Evolutionary conservation across 164 flowering plant species (phyloP).

Genomic region (Piper betle): DNA sequence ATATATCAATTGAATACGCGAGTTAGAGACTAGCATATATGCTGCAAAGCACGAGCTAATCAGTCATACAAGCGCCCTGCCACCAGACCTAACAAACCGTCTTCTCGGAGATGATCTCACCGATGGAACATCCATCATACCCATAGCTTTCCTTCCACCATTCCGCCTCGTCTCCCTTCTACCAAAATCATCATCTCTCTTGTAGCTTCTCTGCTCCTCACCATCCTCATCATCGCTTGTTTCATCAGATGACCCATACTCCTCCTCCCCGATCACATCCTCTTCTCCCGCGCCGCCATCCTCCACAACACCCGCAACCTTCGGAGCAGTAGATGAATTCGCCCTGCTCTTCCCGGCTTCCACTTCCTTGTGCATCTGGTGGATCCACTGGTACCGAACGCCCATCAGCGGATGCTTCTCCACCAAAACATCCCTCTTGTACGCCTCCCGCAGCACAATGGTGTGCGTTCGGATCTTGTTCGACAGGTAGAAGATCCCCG

Average conservation of each 20-base stretch:
- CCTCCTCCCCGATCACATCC: constrained; percentile 13
- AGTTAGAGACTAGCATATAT: too few species aligned
- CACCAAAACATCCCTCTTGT: constrained; percentile 53
- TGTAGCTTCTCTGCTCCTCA: constrained; percentile 3
- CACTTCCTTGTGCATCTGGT: constrained; percentile 53
- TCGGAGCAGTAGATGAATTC: neutral
- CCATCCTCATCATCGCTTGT: constrained; percentile 4
- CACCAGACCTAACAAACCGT: neutral
- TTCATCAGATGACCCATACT: constrained; percentile 1
- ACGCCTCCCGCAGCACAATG: constrained; percentile 75
- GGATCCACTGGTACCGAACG: constrained; percentile 55
- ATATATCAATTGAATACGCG: too few species aligned
- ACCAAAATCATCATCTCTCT: constrained; percentile 5
- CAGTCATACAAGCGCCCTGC: neutral
- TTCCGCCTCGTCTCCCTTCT: neutral
- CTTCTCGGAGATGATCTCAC: neutral
- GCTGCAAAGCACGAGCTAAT: too few species aligned
- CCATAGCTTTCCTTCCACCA: neutral
- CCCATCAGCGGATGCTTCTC: constrained; percentile 63
- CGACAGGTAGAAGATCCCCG: constrained; percentile 81
- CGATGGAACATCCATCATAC: neutral
- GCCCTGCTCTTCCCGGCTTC: constrained; percentile 14
- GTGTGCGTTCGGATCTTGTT: constrained; percentile 65
- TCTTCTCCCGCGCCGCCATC: constrained; percentile 4
- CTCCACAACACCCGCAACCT: constrained; percentile 1